Evolutionary conservation across 1,284 basidiomycete species (phyloP).

Genomic region (Cryptococcus sp.): DNA sequence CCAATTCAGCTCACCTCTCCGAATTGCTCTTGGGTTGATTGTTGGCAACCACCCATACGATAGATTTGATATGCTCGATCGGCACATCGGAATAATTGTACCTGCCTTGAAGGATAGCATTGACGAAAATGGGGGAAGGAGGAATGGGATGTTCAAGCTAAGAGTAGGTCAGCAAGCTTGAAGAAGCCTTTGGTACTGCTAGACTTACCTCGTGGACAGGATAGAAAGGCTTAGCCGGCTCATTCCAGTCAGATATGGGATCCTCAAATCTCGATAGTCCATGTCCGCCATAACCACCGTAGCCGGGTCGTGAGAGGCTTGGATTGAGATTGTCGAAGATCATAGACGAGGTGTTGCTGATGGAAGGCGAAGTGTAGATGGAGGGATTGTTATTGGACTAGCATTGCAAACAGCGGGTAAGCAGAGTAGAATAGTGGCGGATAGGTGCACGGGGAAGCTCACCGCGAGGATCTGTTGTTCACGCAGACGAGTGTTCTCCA

Average conservation of each 20-base stretch:
- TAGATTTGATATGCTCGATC: slow-evolving; percentile 25
- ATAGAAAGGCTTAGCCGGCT: not conserved
- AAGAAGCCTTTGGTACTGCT: not conserved
- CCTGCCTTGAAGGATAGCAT: slow-evolving; percentile 24
- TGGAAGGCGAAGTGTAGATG: slow-evolving; percentile 5
- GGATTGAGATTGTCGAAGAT: slow-evolving; percentile 15
- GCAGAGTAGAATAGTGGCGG: not conserved
- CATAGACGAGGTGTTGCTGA: slow-evolving; percentile 9
- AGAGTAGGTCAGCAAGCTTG: too few relatives aligned
- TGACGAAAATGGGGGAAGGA: slow-evolving; percentile 6
- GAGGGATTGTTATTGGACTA: not conserved
- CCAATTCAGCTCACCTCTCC: slow-evolving; percentile 27
- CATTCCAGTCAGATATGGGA: slow-evolving; percentile 7
- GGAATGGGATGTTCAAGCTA: too few relatives aligned
- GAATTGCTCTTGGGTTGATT: slow-evolving; percentile 34
- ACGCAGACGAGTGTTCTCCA: slow-evolving; percentile 34
- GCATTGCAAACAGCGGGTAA: not conserved
- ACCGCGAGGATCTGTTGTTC: slow-evolving; percentile 17
- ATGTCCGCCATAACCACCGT: slow-evolving; percentile 8
- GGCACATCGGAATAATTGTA: slow-evolving; percentile 31
- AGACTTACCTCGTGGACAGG: not conserved
- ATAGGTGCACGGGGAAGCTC: not conserved
- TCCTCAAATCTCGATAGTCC: slow-evolving; percentile 12
- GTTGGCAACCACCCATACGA: slow-evolving; percentile 45
- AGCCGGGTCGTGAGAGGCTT: slow-evolving; percentile 9